These are phyloP conservation scores for Candida xiaguanensis DNA, from an alignment of 805 yeast genomes.

Conservation along the genomic window DNA sequence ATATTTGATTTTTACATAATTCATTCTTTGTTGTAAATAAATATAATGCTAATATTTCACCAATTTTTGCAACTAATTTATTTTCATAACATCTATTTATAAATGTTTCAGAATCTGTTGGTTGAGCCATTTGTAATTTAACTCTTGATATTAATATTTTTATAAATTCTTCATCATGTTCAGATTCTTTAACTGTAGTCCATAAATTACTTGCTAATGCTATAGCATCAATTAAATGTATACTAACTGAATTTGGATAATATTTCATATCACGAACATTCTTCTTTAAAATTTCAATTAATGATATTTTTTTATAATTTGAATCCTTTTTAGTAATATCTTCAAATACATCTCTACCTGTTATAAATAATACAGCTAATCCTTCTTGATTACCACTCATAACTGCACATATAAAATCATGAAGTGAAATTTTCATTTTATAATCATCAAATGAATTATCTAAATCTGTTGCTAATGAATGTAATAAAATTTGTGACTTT, in stretches of 20 bases:
- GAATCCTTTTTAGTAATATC: constrained; percentile 21
- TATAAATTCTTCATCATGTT: constrained; percentile 46
- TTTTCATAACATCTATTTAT: constrained; percentile 49
- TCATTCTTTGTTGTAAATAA: constrained; percentile 55
- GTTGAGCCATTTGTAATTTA: constrained; percentile 13
- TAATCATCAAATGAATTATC: constrained; percentile 52
- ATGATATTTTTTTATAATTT: constrained; percentile 28
- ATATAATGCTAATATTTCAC: constrained; percentile 72
- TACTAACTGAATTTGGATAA: constrained; percentile 60
- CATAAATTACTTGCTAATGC: constrained; percentile 75
- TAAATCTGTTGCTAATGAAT: constrained; percentile 59
- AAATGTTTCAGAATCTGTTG: constrained; percentile 17
- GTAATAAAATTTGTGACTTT: constrained; percentile 55
- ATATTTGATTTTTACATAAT: constrained; percentile 39
- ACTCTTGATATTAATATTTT: constrained; percentile 37
- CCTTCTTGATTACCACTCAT: constrained; percentile 77
- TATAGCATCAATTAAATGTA: constrained; percentile 68
- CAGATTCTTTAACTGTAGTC: constrained; percentile 58
- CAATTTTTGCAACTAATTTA: constrained; percentile 60
- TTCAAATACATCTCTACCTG: constrained; percentile 51
- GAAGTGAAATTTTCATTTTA: constrained; percentile 50
- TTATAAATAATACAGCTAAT: constrained; percentile 63
- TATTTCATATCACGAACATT: constrained; percentile 49
- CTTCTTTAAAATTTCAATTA: constrained; percentile 53
- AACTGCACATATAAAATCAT: constrained; percentile 63